Base-by-base conservation (phyloP, 2,329 filamentous ascomycete species). In the Corniculantispora saksenae region DNA sequence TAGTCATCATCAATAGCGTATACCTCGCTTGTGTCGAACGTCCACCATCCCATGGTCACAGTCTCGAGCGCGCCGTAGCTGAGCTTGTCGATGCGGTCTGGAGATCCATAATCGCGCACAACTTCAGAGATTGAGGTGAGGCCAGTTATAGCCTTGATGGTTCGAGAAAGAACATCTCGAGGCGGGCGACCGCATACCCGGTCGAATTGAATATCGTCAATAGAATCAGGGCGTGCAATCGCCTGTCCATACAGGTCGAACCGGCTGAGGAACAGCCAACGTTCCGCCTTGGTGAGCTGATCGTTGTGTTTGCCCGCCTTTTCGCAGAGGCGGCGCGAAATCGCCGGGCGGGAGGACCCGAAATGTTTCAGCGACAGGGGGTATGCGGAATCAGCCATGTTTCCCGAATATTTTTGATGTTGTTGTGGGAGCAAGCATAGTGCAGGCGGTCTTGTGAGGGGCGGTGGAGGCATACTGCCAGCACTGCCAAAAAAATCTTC, bases 211-310 rank as follows among this genome's bases (percentile, higher is more conserved):
- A 59, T 48, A 4, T 47, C 35, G 10, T 64, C 68, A 2, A 70
- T 60, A 2, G 66, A 67, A 21, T 59, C 13, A 0, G 69, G 69
- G 13, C 32, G 17, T 17, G 68, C 68, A n/a, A 70, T 61, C 6
- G 60, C 61, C 29, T 65, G 60, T 21, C 69, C 66, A 15, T 66
- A 51, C 13, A 69, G 53, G 40, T 70, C 67, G 32, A 66, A 15
- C 43, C 67, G 68, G 64, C 62, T 67, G 17, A 69, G 65, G 1
- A 70, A 47, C 0, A 68, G 64, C 7, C 38, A 27, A 9, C 69
- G 68, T 23, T 69, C 68, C 6, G 61, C 67, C 13, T 58, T 29
- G 9, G 69, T 69, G n/a, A 70, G 66, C 29, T 67, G 50, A 17
- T 64, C 53, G 10, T 70, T 65, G 25, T 66, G 56, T 19, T 60